These are phyloP conservation scores for Ensete ventricosum DNA, from an alignment of 176 grass and related monocot species.

Conservation along the genomic window DNA sequence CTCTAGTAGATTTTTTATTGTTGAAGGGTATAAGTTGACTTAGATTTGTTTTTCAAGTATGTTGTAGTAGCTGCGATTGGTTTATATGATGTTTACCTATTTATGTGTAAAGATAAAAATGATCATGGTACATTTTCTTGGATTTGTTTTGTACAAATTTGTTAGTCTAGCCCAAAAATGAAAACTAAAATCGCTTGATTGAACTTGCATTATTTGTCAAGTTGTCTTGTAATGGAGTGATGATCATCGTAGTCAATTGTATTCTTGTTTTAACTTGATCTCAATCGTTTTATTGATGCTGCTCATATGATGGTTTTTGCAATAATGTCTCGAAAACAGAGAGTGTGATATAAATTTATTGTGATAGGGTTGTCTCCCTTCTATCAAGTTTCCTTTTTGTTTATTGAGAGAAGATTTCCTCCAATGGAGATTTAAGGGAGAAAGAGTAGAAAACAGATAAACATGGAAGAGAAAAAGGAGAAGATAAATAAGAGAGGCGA, in stretches of 20 bases:
- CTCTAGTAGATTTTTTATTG: background rate
- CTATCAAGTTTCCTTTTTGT: no score
- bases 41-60: background rate
- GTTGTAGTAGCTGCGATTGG: background rate
- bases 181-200: background rate
- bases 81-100: no score
- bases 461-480: no score
- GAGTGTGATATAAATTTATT: background rate
- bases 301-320: background rate
- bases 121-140: no score
- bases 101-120: no score
- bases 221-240: no score
- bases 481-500: no score
- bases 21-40: background rate
- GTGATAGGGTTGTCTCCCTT: no score
- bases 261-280: background rate
- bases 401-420: no score
- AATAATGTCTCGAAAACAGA: background rate
- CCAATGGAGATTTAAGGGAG: no score
- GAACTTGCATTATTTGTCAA: background rate
- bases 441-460: no score
- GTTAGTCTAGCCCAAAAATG: background rate
- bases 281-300: background rate
- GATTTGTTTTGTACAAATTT: background rate
- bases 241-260: no score